Percentiles rank a stretch among this genome's conserved stretches.
phyloP scores from a whole-genome alignment of 1,284 basidiomycete genomes.

The Gymnopus androsaceus region DNA sequence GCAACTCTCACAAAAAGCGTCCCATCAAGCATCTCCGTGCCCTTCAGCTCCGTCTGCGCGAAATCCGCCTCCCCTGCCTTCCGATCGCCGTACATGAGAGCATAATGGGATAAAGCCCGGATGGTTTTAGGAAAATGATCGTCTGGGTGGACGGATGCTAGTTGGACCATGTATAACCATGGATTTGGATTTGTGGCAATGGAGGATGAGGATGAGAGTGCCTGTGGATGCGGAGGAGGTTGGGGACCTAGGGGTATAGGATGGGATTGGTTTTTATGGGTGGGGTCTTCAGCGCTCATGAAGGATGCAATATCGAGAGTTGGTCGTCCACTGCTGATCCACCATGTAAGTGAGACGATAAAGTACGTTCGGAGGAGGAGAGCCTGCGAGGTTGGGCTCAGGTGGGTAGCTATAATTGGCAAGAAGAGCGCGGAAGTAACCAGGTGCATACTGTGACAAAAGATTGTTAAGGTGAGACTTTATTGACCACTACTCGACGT shows the following conservation, averaged over 20 bases:
- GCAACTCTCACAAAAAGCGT: conserved; percentile 59
- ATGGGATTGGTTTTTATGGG: conserved; percentile 27
- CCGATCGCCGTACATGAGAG: conserved; percentile 47
- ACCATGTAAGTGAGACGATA: conserved; percentile 38
- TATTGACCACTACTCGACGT: neutral
- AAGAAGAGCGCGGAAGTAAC: conserved; percentile 57
- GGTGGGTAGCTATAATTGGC: conserved; percentile 39
- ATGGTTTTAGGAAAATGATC: conserved; percentile 65
- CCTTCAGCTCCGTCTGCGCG: conserved; percentile 46
- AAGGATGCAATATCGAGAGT: conserved; percentile 43
- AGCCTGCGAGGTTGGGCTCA: conserved; percentile 39
- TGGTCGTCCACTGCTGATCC: conserved; percentile 43
- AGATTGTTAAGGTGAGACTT: conserved; percentile 9
- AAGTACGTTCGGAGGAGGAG: conserved; percentile 48
- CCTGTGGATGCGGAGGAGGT: conserved; percentile 16
- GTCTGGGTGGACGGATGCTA: conserved; percentile 52
- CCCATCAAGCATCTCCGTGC: conserved; percentile 57
- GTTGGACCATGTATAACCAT: conserved; percentile 14
- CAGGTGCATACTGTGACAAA: conserved; percentile 57
- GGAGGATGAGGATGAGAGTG: conserved; percentile 23
- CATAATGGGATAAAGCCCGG: conserved; percentile 59
- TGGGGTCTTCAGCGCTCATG: conserved; percentile 32
- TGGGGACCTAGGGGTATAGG: conserved; percentile 42
- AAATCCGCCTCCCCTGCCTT: conserved; percentile 44
- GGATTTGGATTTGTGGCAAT: conserved; percentile 43